phyloP scores from a whole-genome alignment of 202 grass and related monocot species.

The Zoysia matrella region DNA sequence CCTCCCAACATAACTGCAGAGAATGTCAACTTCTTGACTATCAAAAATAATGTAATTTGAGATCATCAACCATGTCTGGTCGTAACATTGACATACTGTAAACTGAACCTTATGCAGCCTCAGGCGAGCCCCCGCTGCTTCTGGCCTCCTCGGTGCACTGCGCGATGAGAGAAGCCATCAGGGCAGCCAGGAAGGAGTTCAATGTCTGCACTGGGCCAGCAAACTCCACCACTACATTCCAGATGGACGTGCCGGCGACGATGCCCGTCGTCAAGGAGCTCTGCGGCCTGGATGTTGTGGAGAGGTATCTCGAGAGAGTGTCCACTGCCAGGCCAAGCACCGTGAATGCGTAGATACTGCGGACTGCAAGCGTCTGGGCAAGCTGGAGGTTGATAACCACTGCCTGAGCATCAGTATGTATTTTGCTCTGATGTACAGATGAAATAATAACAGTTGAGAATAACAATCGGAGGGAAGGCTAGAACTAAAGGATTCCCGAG shows the following conservation, averaged over 20 bases:
- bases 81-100: neutral
- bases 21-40: neutral
- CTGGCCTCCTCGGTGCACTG: conserved; percentile 91
- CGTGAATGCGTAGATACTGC: conserved; percentile 1
- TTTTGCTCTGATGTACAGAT: neutral
- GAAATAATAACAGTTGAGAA: neutral
- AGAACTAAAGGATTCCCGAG: no score
- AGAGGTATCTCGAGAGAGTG: conserved; percentile 54
- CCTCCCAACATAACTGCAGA: neutral
- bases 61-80: neutral
- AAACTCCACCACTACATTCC: conserved; percentile 40
- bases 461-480: no score
- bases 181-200: conserved; percentile 66
- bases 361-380: no score
- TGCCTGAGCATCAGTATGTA: neutral
- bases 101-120: conserved; percentile 49
- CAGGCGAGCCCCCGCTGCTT: conserved; percentile 83
- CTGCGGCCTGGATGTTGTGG: conserved; percentile 57
- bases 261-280: conserved; percentile 70
- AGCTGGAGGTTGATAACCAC: neutral
- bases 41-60: neutral
- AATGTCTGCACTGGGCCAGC: neutral
- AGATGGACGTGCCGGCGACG: conserved; percentile 62
- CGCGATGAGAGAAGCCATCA: conserved; percentile 84
- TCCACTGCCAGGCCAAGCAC: neutral